Base-by-base conservation (phyloP, 352 stramenopile genomes). In the Saprolegnia parasitica region DNA sequence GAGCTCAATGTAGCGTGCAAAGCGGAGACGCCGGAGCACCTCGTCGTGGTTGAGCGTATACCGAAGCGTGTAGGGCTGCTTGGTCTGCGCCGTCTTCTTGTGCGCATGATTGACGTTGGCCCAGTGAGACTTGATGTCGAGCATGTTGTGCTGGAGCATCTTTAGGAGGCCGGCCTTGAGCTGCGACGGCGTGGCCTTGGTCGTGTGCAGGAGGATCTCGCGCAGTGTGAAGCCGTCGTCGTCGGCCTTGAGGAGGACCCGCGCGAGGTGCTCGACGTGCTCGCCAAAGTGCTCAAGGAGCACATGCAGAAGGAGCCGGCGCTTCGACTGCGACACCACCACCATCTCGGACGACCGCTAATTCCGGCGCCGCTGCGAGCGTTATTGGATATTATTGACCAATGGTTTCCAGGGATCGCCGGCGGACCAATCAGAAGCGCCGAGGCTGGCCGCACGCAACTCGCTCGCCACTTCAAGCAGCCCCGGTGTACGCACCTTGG, bases 91-190 rank as follows among this genome's bases (percentile, higher is more conserved):
- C n/a, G 29, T 29, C 29, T 39, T 65, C 29, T 56, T 63, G 56
- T 32, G 40, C 10, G 42, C 24, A 18, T 4, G 71, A n/a, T 67
- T n/a, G 74, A 46, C 37, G 84, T 78, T 49, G 42, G 42, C 42
- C 62, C 63, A 70, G 4, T 52, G 54, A 16, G 79, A 76, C 50
- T 78, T 78, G 56, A 93, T 79, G n/a, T 77, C 70, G 54, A 95
- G 73, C 68, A 94, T 40, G 74, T 95, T 95, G 76, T 95, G 87
- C 75, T 95, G 87, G 73, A 95, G 74, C 62, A 95, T 74, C 77
- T 93, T 94, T 57, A 95, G 82, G 67, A 95, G 65, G 49, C 78
- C 84, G 57, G 80, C 83, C 68, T 93, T 95, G 75, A 95, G 88
- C 65, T 68, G 65, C 46, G 87, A 81, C 56, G 86, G 71, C 18